phyloP scores from a whole-genome alignment of 305 asterid species.

The Fraxinus albicans region DNA sequence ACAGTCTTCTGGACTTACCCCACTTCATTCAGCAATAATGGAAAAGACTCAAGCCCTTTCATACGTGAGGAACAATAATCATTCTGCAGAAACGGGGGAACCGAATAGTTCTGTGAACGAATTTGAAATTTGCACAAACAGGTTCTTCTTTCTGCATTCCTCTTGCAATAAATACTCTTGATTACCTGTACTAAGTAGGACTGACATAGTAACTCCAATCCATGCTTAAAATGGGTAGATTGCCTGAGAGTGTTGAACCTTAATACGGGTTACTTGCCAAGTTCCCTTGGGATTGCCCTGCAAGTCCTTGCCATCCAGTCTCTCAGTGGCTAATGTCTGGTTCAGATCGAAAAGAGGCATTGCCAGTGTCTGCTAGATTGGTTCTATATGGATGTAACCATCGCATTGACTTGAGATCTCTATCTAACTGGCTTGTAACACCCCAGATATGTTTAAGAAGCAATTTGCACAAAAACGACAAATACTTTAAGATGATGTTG shows the following conservation, averaged over 20 bases:
- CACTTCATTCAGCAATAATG: conserved; percentile 33
- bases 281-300: conserved; percentile 7
- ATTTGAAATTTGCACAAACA: conserved; percentile 30
- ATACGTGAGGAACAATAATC: conserved; percentile 23
- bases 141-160: conserved; percentile 30
- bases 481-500: background rate
- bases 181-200: conserved; percentile 20
- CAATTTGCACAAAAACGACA: background rate
- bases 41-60: conserved; percentile 35
- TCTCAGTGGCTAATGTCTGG: background rate
- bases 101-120: conserved; percentile 31
- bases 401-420: background rate
- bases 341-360: conserved; percentile 10
- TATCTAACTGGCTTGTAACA: background rate
- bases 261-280: background rate
- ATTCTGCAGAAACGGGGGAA: conserved; percentile 21
- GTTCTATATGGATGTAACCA: background rate
- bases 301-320: background rate
- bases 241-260: background rate
- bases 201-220: background rate
- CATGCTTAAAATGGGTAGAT: conserved; percentile 6
- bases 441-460: conserved; percentile 6
- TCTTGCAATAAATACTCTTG: background rate
- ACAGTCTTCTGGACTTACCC: conserved; percentile 59
- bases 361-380: conserved; percentile 1